Conservation (phyloP, 441 rosid species). For the Aquilaria agallochum region DNA sequence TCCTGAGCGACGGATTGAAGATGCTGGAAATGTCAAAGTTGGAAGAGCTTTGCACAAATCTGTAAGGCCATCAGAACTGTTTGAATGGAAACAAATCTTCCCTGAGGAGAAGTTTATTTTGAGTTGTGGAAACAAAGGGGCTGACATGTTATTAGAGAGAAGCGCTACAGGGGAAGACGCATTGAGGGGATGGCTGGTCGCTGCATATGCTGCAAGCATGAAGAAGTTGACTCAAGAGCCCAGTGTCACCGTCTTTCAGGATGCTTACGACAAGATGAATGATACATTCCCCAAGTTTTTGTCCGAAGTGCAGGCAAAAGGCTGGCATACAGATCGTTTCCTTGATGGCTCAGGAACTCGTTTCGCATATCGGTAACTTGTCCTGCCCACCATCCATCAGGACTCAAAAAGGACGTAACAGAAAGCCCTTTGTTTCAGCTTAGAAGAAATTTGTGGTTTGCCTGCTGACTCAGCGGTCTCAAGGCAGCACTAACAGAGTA, state of each 20-base stretch:
- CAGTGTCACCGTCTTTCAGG: conserved; percentile 35
- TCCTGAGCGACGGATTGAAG: conserved; percentile 77
- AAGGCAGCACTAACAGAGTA: too few relatives aligned
- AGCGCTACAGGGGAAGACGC: conserved; percentile 91
- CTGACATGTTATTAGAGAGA: conserved; percentile 77
- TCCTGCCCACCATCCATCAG: too few relatives aligned
- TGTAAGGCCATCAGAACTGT: conserved; percentile 63
- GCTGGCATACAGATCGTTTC: conserved; percentile 94
- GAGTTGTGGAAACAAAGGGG: conserved; percentile 48
- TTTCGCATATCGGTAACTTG: conserved; percentile 40
- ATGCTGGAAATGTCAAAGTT: conserved; percentile 84
- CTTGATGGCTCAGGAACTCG: conserved; percentile 82
- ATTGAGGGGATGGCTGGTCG: conserved; percentile 92
- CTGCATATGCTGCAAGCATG: conserved; percentile 61
- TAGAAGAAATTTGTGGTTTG: too few relatives aligned
- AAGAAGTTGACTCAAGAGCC: conserved; percentile 27
- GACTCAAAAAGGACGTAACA: too few relatives aligned
- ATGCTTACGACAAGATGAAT: conserved; percentile 68
- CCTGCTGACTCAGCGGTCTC: too few relatives aligned
- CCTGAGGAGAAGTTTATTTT: conserved; percentile 74
- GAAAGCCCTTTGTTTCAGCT: too few relatives aligned
- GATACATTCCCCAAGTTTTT: conserved; percentile 44
- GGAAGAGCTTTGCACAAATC: conserved; percentile 68
- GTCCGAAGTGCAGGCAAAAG: conserved; percentile 65
- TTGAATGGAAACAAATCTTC: conserved; percentile 51